Conservation (phyloP, 2,329 filamentous ascomycete genomes). For the Stagonosporopsis chrysanthemi region DNA sequence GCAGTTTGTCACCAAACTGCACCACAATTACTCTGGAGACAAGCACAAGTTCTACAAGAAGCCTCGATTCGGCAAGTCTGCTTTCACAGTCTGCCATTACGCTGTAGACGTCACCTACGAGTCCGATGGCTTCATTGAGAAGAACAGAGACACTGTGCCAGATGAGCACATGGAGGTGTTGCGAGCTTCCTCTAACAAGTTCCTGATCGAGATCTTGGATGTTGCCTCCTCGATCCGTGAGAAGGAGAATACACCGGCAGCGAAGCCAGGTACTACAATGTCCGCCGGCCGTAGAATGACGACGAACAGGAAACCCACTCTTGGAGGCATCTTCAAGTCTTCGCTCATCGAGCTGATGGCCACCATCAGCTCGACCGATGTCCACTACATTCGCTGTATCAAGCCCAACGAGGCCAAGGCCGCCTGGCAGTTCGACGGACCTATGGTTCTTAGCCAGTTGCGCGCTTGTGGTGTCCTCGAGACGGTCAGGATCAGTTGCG, state of each 20-base stretch:
- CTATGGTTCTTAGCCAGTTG: constrained; percentile 97
- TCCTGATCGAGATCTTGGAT: constrained; percentile 83
- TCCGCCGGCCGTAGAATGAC: constrained; percentile 83
- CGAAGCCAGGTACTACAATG: constrained; percentile 70
- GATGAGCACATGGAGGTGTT: constrained; percentile 98
- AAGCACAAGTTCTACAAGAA: constrained; percentile 99
- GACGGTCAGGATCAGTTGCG: constrained; percentile 96
- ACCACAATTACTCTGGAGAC: constrained; percentile 87
- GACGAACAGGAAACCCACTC: constrained; percentile 93
- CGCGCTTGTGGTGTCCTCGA: constrained; percentile 98
- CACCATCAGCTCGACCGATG: constrained; percentile 97
- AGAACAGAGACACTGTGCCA: constrained; percentile 97
- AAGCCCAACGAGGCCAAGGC: constrained; percentile 98
- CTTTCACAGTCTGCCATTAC: constrained; percentile 98
- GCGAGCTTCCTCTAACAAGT: constrained; percentile 81
- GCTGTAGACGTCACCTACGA: constrained; percentile 98
- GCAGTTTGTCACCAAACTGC: constrained; percentile 93
- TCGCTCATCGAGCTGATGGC: constrained; percentile 97
- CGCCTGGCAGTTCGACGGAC: constrained; percentile 97
- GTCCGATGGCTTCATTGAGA: constrained; percentile 98
- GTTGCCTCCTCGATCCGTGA: constrained; percentile 87
- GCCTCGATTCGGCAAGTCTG: constrained; percentile 93
- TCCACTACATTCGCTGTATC: constrained; percentile 98
- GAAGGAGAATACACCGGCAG: constrained; percentile 77
- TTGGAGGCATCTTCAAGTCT: constrained; percentile 98